Evolutionary conservation across 768 basidiomycete species (phyloP).

Genomic region (Mycena crocata): DNA sequence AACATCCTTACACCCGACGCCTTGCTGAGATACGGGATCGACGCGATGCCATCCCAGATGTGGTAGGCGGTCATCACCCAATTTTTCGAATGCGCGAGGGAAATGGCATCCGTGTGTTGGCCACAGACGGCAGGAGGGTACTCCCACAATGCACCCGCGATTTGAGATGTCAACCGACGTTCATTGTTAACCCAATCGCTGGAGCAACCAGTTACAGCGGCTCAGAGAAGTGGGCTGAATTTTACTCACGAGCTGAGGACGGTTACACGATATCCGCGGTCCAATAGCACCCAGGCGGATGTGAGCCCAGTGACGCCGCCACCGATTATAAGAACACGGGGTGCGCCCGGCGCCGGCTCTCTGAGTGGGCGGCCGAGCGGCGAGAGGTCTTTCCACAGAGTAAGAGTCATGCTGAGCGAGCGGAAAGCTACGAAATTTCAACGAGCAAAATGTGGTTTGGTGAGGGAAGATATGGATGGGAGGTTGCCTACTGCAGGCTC

Average conservation of each 20-base stretch:
- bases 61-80: constrained; percentile 53
- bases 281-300: constrained; percentile 47
- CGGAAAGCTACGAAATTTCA: no score
- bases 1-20: constrained; percentile 48
- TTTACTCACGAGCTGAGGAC: constrained; percentile 44
- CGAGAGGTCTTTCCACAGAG: constrained; percentile 11
- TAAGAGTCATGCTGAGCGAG: no score
- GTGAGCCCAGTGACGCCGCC: constrained; percentile 20
- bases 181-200: constrained; percentile 7
- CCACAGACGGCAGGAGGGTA: constrained; percentile 55
- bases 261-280: constrained; percentile 50
- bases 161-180: constrained; percentile 12
- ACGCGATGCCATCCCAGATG: constrained; percentile 40
- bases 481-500: no score
- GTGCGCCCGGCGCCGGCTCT: background rate
- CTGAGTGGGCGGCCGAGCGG: background rate
- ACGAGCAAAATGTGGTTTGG: no score
- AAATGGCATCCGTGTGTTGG: constrained; percentile 49
- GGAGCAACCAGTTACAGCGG: constrained; percentile 1
- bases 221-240: constrained; percentile 34
- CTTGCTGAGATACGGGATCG: constrained; percentile 36
- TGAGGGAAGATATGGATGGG: no score
- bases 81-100: constrained; percentile 45
- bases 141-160: constrained; percentile 44
- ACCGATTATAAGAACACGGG: constrained; percentile 16